Evolutionary conservation across 2,329 filamentous ascomycete species (phyloP).

Genomic region (Penicillium thymicola): DNA sequence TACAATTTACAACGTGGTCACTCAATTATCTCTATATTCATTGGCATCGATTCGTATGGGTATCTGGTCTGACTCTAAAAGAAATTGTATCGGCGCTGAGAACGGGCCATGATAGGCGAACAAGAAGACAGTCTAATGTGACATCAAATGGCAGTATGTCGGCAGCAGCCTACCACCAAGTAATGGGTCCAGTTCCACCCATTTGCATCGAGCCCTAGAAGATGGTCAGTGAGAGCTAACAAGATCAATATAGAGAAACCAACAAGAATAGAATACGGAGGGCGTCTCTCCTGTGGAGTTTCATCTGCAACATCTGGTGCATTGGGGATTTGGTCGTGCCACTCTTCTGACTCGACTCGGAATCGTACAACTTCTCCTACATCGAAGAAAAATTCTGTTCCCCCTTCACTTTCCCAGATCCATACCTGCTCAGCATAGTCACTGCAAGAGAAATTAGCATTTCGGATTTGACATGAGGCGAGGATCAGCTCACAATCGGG

Average conservation of each 20-base stretch:
- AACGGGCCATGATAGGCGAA: neutral
- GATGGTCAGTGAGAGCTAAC: conserved; percentile 10
- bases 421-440: conserved; percentile 74
- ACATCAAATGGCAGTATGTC: neutral
- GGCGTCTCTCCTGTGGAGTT: conserved; percentile 55
- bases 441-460: conserved; percentile 44
- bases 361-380: conserved; percentile 85
- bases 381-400: conserved; percentile 78
- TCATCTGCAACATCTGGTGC: conserved; percentile 64
- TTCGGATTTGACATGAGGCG: neutral
- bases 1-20: neutral
- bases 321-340: conserved; percentile 80
- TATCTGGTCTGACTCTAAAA: conserved; percentile 23
- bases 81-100: conserved; percentile 7
- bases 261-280: conserved; percentile 50
- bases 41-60: conserved; percentile 18
- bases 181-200: conserved; percentile 43
- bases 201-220: conserved; percentile 47
- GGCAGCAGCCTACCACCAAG: conserved; percentile 43
- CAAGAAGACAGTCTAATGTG: neutral
- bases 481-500: conserved; percentile 62
- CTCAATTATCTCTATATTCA: neutral
- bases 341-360: conserved; percentile 80
- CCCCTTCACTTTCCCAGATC: conserved; percentile 75
- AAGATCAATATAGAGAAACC: neutral